Evolutionary conservation across 2,329 filamentous ascomycete genomes (phyloP).

Genomic region (Raffaelea arxii): DNA sequence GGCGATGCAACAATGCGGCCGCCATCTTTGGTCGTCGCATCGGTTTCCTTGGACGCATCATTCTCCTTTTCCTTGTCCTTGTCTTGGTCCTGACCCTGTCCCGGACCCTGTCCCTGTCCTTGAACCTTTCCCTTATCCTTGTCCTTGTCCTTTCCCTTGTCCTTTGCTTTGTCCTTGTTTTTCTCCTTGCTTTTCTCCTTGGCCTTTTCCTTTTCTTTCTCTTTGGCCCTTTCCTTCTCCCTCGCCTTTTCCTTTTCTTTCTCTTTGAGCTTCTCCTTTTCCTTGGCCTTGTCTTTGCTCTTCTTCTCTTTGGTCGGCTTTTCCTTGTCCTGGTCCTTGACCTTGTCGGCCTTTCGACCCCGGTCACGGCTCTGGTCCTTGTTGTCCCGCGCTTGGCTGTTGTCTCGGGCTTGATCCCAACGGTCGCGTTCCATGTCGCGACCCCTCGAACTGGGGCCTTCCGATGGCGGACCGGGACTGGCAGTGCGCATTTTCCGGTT

Average conservation of each 20-base stretch:
- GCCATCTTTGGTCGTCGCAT: no score
- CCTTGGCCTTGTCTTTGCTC: no score
- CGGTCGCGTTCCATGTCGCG: not conserved
- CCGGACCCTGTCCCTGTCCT: not conserved
- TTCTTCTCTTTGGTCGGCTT: not conserved
- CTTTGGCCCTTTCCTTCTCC: not conserved
- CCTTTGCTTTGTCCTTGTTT: not conserved
- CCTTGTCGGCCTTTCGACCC: no score
- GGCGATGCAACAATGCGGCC: no score
- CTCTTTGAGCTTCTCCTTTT: not conserved
- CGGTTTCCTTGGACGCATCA: no score
- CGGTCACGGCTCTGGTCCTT: no score
- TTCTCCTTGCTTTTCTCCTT: not conserved
- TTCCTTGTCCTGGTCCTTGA: not conserved
- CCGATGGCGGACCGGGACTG: slow-evolving; percentile 17
- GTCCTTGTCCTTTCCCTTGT: not conserved
- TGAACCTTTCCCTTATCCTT: not conserved
- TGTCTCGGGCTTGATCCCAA: no score
- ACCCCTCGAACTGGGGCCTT: not conserved
- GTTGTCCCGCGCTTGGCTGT: no score
- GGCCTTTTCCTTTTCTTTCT: not conserved
- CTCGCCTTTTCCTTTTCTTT: not conserved
- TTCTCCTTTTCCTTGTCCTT: no score
- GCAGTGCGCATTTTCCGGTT: slow-evolving; percentile 19
- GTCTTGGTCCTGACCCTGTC: no score